Conservation (phyloP, 371 early-diverging fungal species). For the Haplosporangium sp. region DNA sequence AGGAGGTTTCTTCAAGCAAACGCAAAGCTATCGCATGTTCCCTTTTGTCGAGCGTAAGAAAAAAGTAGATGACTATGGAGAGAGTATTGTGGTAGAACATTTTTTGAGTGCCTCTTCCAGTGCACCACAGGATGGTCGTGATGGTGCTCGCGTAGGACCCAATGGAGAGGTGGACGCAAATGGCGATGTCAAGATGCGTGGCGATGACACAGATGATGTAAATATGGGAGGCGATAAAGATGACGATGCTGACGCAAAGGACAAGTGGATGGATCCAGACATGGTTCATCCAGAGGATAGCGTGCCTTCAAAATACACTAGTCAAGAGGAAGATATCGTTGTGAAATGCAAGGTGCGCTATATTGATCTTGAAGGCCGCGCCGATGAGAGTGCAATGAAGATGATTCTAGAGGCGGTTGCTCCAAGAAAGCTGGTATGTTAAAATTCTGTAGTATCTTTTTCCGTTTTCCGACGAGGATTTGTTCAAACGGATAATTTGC, state of each 20-base stretch:
- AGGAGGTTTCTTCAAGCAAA: constrained; percentile 84
- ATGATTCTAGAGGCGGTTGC: constrained; percentile 88
- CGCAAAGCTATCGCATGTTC: constrained; percentile 89
- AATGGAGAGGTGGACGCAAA: constrained; percentile 52
- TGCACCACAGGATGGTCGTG: constrained; percentile 43
- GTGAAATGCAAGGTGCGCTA: constrained; percentile 81
- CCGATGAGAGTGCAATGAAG: constrained; percentile 89
- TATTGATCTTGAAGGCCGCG: constrained; percentile 92
- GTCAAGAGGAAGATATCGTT: constrained; percentile 63
- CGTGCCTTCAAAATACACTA: constrained; percentile 84
- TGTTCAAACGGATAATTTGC: not conserved
- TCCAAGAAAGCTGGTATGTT: constrained; percentile 84
- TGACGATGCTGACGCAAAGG: constrained; percentile 58
- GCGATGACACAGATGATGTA: constrained; percentile 35
- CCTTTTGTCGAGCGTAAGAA: constrained; percentile 86
- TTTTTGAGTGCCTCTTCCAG: constrained; percentile 68
- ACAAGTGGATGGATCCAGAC: constrained; percentile 60
- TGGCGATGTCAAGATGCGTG: constrained; percentile 44
- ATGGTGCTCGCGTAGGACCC: constrained; percentile 54
- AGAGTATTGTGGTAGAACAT: constrained; percentile 84
- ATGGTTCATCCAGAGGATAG: constrained; percentile 59
- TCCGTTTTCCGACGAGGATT: not conserved
- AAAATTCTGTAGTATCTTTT: constrained; percentile 5
- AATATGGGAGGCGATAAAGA: constrained; percentile 27
- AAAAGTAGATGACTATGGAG: constrained; percentile 95